Base-by-base conservation (phyloP, 2,329 filamentous ascomycete genomes). In the Calonectria montana region DNA sequence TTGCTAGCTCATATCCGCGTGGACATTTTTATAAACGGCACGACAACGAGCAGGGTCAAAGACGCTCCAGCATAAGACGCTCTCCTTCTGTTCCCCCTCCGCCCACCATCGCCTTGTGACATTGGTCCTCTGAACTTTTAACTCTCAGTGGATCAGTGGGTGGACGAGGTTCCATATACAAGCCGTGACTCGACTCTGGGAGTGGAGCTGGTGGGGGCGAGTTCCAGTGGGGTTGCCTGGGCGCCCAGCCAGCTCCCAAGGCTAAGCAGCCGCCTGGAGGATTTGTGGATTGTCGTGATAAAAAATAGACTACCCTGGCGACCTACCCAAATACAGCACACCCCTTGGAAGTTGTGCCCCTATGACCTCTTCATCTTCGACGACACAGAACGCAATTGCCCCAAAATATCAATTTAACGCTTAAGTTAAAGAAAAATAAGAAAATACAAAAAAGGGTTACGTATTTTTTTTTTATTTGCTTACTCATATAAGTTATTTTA, bases 131-230 rank as follows among this genome's bases (percentile, higher is more conserved):
- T 62, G 25, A 25, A 62, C 57, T 31, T 62, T 62, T 62, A 62
- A 16, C 57, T 62, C 57, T 31, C 57, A 62, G 57, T 62, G 39
- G 39, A 45, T 62, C 57, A 16, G 57, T 45, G 57, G 57, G 31
- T 16, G 57, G 39, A 62, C 37, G 57, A 43, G 57, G 57, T 62
- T 29, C 57, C 57, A 43, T 62, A 3, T 43, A 29, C 57, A 25
- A 45, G 57, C 57, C 23, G 57, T 43, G 57, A 62, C 57, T 45
- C 39, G 37, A 45, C 57, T 39, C 29, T 27, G 37, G 39, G 23
- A 31, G 57, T 45, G 37, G 57, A 62, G 57, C 18, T 16, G 57
- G 57, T 43, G 57, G 57, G 43, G 21, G 6, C 57, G 39, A 62
- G 57, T 62, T 45, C 57, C 37, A 45, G 37, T 45, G 57, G 57